Percentiles rank a stretch among this genome's conserved stretches.
These are phyloP conservation scores for Verticillium zaregamsianum DNA, from an alignment of 2,329 filamentous ascomycete genomes.

Conservation along the genomic window DNA sequence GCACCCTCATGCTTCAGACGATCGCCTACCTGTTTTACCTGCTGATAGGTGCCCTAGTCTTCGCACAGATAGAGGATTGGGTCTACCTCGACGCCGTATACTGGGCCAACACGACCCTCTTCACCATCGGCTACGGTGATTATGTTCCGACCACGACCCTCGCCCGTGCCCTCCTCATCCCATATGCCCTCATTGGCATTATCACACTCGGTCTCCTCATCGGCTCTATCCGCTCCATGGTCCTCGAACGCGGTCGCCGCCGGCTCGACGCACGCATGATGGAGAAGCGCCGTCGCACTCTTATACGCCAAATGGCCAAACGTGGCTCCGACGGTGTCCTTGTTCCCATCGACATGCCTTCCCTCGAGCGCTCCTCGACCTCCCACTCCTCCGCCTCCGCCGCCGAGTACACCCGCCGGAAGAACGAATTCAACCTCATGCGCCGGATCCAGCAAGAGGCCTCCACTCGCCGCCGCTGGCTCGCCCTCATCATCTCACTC, in stretches of 20 bases:
- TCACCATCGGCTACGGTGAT: constrained; percentile 63
- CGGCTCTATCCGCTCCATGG: constrained; percentile 67
- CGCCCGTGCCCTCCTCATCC: constrained; percentile 70
- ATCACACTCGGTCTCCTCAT: constrained; percentile 83
- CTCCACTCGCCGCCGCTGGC: constrained; percentile 66
- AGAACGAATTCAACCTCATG: constrained; percentile 75
- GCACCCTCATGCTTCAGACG: constrained; percentile 86
- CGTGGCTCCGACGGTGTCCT: constrained; percentile 44
- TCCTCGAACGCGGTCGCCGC: constrained; percentile 52
- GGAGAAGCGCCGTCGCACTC: constrained; percentile 51
- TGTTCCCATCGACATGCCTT: constrained; percentile 35
- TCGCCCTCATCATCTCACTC: constrained; percentile 64
- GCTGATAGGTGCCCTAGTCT: constrained; percentile 71
- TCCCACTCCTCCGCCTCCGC: background rate
- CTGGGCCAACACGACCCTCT: constrained; percentile 70
- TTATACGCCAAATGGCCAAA: constrained; percentile 40
- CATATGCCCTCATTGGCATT: constrained; percentile 78
- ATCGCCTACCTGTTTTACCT: constrained; percentile 82
- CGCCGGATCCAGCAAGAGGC: constrained; percentile 69
- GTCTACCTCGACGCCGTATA: constrained; percentile 73
- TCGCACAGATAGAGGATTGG: constrained; percentile 69
- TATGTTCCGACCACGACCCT: constrained; percentile 43
- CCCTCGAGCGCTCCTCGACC: constrained; percentile 3
- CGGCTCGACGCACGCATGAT: constrained; percentile 53
- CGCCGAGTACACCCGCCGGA: constrained; percentile 55